phyloP scores from a whole-genome alignment of 805 yeast species.

The Zygosaccharomyces pseudorouxii region DNA sequence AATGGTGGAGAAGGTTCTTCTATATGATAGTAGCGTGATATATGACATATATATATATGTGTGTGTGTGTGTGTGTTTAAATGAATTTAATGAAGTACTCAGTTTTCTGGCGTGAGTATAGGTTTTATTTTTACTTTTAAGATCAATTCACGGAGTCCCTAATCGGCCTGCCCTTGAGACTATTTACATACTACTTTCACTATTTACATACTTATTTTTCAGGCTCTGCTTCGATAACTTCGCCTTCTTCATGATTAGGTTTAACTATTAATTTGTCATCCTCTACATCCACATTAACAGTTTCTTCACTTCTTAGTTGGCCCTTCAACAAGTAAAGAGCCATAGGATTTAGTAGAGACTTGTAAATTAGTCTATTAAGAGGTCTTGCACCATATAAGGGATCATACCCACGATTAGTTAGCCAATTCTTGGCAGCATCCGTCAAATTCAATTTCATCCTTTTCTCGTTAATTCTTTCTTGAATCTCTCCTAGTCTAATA shows the following conservation, averaged over 20 bases:
- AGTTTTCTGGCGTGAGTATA: background rate
- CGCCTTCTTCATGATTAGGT: conserved; percentile 43
- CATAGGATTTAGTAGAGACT: conserved; percentile 79
- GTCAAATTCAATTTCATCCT: conserved; percentile 59
- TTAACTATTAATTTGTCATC: conserved; percentile 42
- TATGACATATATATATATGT: background rate
- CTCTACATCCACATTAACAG: conserved; percentile 46
- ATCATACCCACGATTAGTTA: conserved; percentile 85
- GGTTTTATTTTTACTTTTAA: too few species aligned
- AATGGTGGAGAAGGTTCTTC: background rate
- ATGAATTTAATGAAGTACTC: background rate
- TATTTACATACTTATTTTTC: conserved; percentile 13
- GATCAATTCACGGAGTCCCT: too few species aligned
- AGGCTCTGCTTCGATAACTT: conserved; percentile 21
- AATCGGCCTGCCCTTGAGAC: too few species aligned
- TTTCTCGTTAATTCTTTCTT: conserved; percentile 70
- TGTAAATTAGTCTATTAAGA: conserved; percentile 82
- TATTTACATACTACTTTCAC: background rate
- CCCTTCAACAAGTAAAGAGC: conserved; percentile 78
- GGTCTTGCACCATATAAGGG: conserved; percentile 95
- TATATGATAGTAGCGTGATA: background rate
- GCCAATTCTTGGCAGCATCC: conserved; percentile 67
- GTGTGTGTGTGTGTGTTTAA: background rate
- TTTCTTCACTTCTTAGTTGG: conserved; percentile 56
- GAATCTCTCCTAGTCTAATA: conserved; percentile 76